A percentile compares a stretch with the other conserved stretches of the same genome.
Evolutionary conservation across 2,329 filamentous ascomycete genomes (phyloP).

Genomic region (Fusarium ambrosium): DNA sequence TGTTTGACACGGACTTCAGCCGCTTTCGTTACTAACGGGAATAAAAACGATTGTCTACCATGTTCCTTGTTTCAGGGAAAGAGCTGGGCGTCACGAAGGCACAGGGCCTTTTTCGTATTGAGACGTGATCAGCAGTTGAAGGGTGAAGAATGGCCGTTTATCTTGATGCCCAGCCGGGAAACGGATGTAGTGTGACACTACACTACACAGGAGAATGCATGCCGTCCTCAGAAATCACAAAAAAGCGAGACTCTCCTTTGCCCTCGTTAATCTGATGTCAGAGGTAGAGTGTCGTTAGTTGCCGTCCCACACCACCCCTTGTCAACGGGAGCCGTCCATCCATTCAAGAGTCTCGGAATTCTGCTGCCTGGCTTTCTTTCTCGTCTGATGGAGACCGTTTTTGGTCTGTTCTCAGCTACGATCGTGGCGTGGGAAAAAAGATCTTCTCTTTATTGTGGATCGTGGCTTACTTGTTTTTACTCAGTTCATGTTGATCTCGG

Average conservation of each 20-base stretch:
- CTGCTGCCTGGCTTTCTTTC: conserved; percentile 47
- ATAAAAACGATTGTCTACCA: neutral
- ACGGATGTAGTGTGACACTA: neutral
- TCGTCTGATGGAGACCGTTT: neutral
- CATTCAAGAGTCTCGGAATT: conserved; percentile 47
- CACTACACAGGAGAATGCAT: neutral
- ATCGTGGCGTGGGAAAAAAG: conserved; percentile 1
- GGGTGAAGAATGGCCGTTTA: neutral
- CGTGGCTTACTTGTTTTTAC: neutral
- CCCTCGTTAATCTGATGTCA: neutral
- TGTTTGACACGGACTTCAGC: conserved; percentile 1
- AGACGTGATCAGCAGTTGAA: neutral
- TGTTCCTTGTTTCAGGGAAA: neutral
- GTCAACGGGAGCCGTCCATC: conserved; percentile 18
- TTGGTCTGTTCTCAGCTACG: neutral
- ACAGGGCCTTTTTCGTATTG: neutral
- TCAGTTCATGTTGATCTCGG: neutral
- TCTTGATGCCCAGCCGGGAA: neutral
- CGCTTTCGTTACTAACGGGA: neutral
- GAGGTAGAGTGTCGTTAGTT: neutral
- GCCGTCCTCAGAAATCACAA: neutral
- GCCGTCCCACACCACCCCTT: conserved; percentile 1
- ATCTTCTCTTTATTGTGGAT: conserved; percentile 7
- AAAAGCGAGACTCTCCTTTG: neutral
- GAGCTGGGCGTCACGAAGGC: neutral